These are phyloP conservation scores for Choiromyces venosus DNA, from an alignment of 495 filamentous ascomycete species.

Conservation along the genomic window DNA sequence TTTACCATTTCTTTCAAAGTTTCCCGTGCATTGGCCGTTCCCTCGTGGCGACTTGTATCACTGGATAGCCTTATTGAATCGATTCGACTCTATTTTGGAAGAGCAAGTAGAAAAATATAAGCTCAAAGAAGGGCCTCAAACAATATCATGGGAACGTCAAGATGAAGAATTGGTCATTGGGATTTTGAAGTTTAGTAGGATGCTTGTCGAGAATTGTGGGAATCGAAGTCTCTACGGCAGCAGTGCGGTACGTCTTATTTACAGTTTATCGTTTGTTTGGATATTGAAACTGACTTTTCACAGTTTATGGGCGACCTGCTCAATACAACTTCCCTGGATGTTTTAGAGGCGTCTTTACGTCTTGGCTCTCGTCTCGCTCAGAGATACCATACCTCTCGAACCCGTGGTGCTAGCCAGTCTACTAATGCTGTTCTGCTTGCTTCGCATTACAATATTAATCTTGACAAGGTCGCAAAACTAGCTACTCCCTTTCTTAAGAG, in stretches of 20 bases:
- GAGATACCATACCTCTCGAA: slow-evolving; percentile 82
- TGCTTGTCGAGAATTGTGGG: slow-evolving; percentile 89
- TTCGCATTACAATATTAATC: slow-evolving; percentile 89
- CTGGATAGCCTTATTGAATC: slow-evolving; percentile 92
- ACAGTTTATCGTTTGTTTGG: background rate
- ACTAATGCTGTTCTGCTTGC: slow-evolving; percentile 68
- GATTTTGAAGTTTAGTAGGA: slow-evolving; percentile 74
- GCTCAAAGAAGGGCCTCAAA: slow-evolving; percentile 74
- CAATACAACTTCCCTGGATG: slow-evolving; percentile 71
- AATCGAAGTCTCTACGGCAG: slow-evolving; percentile 95
- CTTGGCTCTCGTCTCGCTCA: slow-evolving; percentile 79
- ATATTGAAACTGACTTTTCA: slow-evolving; percentile 14
- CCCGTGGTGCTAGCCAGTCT: slow-evolving; percentile 46
- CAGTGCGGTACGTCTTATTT: slow-evolving; percentile 50
- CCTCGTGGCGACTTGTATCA: slow-evolving; percentile 96
- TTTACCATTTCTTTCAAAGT: slow-evolving; percentile 66
- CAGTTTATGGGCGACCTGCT: slow-evolving; percentile 76
- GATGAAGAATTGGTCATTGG: slow-evolving; percentile 62
- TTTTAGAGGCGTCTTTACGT: slow-evolving; percentile 68
- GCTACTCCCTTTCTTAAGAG: slow-evolving; percentile 76
- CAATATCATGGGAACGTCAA: slow-evolving; percentile 45
- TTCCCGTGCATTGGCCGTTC: slow-evolving; percentile 87
- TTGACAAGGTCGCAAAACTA: slow-evolving; percentile 78
- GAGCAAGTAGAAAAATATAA: slow-evolving; percentile 74
- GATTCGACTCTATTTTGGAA: slow-evolving; percentile 85